Conservation (phyloP, 1,284 basidiomycete species). For the Clitocybe nebularis region DNA sequence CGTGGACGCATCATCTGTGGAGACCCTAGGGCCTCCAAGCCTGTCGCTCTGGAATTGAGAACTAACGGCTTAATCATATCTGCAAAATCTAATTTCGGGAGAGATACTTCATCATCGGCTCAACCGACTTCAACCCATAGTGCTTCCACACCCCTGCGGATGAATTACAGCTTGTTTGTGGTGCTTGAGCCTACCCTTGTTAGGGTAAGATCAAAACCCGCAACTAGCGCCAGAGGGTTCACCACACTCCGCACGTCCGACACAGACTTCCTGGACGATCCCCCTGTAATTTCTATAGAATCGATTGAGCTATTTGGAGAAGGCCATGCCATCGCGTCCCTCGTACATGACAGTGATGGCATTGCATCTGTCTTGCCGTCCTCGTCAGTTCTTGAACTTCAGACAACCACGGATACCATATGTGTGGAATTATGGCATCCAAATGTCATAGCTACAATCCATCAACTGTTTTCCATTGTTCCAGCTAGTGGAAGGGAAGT, state of each 20-base stretch:
- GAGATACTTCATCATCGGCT: conserved; percentile 24
- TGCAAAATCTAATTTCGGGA: conserved; percentile 27
- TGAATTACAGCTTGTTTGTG: conserved; percentile 32
- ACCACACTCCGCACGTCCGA: conserved; percentile 25
- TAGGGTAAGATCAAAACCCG: conserved; percentile 34
- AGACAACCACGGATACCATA: conserved; percentile 56
- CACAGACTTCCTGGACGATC: conserved; percentile 39
- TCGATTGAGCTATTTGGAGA: conserved; percentile 43
- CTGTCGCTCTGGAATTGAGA: conserved; percentile 49
- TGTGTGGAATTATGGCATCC: conserved; percentile 74
- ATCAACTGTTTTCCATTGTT: conserved; percentile 37
- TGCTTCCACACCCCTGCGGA: conserved; percentile 29
- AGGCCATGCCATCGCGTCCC: conserved; percentile 43
- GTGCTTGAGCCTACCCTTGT: conserved; percentile 43
- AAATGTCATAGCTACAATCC: conserved; percentile 53
- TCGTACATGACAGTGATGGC: conserved; percentile 40
- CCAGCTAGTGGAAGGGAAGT: conserved; percentile 15
- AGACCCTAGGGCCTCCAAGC: conserved; percentile 28
- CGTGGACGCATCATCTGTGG: conserved; percentile 46
- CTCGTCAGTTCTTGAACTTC: conserved; percentile 50
- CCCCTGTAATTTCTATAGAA: conserved; percentile 55
- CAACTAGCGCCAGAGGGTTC: conserved; percentile 20
- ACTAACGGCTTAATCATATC: conserved; percentile 42
- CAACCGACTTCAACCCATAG: conserved; percentile 21
- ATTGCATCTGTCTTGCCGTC: conserved; percentile 45